Evolutionary conservation across 1,284 basidiomycete species (phyloP).

Genomic region (Spongiforma sp.): DNA sequence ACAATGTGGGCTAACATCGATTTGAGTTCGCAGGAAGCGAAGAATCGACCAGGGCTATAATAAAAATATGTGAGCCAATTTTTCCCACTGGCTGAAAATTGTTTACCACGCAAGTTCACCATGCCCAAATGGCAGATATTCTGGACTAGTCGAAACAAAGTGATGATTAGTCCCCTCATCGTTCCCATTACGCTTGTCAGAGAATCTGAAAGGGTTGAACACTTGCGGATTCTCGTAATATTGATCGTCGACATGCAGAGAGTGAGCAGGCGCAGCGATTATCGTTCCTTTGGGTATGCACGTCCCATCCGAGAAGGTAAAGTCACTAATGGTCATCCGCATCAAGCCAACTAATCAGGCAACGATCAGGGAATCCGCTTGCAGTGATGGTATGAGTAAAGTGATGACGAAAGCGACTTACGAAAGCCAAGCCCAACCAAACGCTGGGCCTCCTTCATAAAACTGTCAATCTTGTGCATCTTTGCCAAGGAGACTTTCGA

Average conservation of each 20-base stretch:
- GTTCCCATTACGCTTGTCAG: not conserved
- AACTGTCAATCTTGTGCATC: slow-evolving; percentile 52
- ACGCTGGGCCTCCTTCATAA: slow-evolving; percentile 48
- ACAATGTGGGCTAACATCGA: slow-evolving; percentile 18
- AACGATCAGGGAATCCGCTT: not conserved
- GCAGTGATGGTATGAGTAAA: not conserved
- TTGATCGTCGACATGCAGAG: slow-evolving; percentile 33
- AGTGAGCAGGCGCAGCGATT: slow-evolving; percentile 29
- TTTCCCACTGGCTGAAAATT: not conserved
- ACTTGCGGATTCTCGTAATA: slow-evolving; percentile 32
- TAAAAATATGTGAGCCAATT: not conserved
- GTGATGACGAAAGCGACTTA: slow-evolving; percentile 20
- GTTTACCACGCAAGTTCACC: slow-evolving; percentile 12
- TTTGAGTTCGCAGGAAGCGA: slow-evolving; percentile 14
- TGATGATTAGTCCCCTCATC: slow-evolving; percentile 2
- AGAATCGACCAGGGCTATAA: slow-evolving; percentile 16
- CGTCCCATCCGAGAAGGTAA: slow-evolving; percentile 48
- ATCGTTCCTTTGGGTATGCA: slow-evolving; percentile 43
- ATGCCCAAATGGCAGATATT: slow-evolving; percentile 6
- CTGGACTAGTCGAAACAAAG: slow-evolving; percentile 9
- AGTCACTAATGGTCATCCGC: slow-evolving; percentile 28
- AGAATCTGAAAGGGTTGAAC: slow-evolving; percentile 43
- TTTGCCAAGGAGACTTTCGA: slow-evolving; percentile 44
- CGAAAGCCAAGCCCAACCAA: slow-evolving; percentile 29
- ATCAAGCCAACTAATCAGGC: not conserved